Evolutionary conservation across 73 alveolate species (phyloP), one percentile per base, ranked within the genome.

Genomic region (Vitrella brassicaformis): DNA sequence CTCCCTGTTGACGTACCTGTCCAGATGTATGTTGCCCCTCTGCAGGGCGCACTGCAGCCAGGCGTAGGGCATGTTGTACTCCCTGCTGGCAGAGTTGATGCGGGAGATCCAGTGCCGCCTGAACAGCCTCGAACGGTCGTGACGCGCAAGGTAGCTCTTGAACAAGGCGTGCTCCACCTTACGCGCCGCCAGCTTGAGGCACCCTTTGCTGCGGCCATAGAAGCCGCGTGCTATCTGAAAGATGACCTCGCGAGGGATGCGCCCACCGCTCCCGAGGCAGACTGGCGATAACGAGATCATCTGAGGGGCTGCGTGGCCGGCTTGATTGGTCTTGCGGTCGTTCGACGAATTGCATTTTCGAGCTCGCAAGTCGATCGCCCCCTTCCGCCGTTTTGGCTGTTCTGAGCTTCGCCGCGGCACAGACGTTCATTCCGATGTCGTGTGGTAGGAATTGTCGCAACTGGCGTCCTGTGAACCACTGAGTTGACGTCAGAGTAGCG

Each of bases 101-200:
- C 78, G 76, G 32, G 84, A 66, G 30, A 77, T 77, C 84, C 84
- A 77, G 10, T 66, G 75, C 32, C 31, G 29, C n/a, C 82, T 31
- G 39, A 75, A 31, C 66, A 45, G 82, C 39, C 31, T 75, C 56
- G 4, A 8, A 8, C 56, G 4, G 22, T 39, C 14, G 22, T 8
- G 56, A 14, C 56, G 56, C 56, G 56, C 14, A 14, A 8, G 14
- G 56, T 8, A 39, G 56, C 14, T 14, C 56, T 39, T 4, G 14
- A 4, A 14, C 56, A 39, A 8, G 22, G 22, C 4, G 56, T 39
- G 56, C 22, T 8, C 14, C 56, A 39, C 56, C 56, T 39, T 39
- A 14, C 22, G 56, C 22, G 4, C 4, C 14, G 56, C 56, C 56
- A 39, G 56, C 56, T 39, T 39, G 56, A 8, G 14, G 56, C 56